Percentiles rank a stretch among this genome's conserved stretches.
Conservation (phyloP, 176 grass and related monocot genomes). For the Lolium rigidum region DNA sequence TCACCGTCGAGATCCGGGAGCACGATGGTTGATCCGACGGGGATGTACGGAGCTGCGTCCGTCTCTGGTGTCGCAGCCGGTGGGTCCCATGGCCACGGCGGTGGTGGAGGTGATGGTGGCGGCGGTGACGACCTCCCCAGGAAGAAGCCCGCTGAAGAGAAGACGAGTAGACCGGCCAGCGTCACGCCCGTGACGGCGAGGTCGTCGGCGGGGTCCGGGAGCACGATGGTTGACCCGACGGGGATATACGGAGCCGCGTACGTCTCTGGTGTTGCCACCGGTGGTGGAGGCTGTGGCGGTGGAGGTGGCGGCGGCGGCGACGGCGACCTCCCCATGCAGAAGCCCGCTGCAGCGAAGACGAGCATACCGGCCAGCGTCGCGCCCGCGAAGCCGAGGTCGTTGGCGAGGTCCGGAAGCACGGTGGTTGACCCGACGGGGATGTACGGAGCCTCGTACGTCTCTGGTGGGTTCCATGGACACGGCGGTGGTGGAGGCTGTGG, state of each 20-base stretch:
- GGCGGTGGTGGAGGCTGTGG: not conserved
- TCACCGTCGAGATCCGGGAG: not conserved
- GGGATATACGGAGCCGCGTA: not conserved
- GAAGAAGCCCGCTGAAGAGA: not conserved
- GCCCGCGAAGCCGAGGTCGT: not conserved
- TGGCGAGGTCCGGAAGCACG: not conserved
- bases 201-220: not conserved
- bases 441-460: not conserved
- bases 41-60: not conserved
- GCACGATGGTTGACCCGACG: not conserved
- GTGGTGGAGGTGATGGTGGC: not conserved
- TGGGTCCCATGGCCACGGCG: too few relatives aligned
- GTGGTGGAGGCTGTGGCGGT: not conserved
- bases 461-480: not conserved
- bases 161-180: not conserved
- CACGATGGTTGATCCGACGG: not conserved
- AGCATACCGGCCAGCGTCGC: not conserved
- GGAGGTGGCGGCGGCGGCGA: too few relatives aligned
- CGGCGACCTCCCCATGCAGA: slow-evolving; percentile 6
- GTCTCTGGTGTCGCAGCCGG: not conserved
- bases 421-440: not conserved
- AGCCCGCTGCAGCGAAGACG: not conserved
- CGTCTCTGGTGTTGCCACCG: not conserved
- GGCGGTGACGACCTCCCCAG: not conserved
- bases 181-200: not conserved